phyloP scores from a whole-genome alignment of 768 basidiomycete genomes.

The Dioszegia hungarica region DNA sequence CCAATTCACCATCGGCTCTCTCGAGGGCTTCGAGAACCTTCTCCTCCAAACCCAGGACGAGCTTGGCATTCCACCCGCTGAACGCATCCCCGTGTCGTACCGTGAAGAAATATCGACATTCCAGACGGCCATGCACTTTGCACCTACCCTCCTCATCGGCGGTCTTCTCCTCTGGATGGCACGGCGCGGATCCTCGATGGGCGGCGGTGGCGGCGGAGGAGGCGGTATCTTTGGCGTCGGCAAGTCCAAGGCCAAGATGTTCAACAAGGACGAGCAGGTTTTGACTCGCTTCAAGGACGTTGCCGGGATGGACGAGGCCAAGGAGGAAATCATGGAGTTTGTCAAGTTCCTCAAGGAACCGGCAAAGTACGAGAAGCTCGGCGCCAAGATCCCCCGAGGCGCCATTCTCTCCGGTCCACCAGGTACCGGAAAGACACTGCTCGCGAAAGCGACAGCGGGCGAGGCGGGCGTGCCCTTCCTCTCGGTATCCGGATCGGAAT shows the following conservation, averaged over 20 bases:
- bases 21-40: constrained; percentile 93
- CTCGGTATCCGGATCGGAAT: constrained; percentile 96
- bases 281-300: constrained; percentile 92
- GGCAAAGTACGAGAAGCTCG: constrained; percentile 85
- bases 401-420: constrained; percentile 55
- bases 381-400: constrained; percentile 74
- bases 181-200: constrained; percentile 60
- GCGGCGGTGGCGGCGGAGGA: constrained; percentile 55
- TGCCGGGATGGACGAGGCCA: constrained; percentile 99
- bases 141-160: constrained; percentile 86
- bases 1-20: constrained; percentile 94
- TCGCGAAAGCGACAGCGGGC: constrained; percentile 97
- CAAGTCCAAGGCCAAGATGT: constrained; percentile 87
- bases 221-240: constrained; percentile 97
- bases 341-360: constrained; percentile 98
- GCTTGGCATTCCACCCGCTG: constrained; percentile 81
- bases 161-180: constrained; percentile 87
- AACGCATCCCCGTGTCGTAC: constrained; percentile 95
- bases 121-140: constrained; percentile 78
- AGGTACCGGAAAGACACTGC: constrained; percentile 94
- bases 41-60: constrained; percentile 89
- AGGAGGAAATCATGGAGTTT: constrained; percentile 99
- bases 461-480: constrained; percentile 98
- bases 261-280: constrained; percentile 95
- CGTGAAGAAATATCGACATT: constrained; percentile 86